A percentile compares a stretch with the other conserved stretches of the same genome.
Evolutionary conservation across 345 rosid species (phyloP).

Genomic region (Eucalyptus urophylla): DNA sequence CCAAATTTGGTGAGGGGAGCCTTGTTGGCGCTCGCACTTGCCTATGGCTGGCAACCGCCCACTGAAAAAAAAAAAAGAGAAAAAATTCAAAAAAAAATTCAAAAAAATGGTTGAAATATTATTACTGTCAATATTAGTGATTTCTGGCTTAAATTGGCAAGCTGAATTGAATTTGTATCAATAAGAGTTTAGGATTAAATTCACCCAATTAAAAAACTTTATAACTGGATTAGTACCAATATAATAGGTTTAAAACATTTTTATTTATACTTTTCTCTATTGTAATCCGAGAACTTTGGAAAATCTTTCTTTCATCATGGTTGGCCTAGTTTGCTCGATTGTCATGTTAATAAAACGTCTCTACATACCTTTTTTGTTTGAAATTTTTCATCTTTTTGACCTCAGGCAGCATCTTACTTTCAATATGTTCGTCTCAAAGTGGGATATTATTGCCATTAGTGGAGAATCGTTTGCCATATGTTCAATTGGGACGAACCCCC

Average conservation of each 20-base stretch:
- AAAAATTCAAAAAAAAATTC: too few species aligned
- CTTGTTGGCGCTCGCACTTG: background rate
- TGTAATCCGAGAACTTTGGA: background rate
- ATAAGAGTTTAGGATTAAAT: too few species aligned
- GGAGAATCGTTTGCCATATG: background rate
- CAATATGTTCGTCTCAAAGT: background rate
- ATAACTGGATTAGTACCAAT: too few species aligned
- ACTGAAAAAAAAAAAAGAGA: too few species aligned
- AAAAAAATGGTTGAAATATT: too few species aligned
- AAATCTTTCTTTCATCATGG: background rate
- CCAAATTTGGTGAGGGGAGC: background rate
- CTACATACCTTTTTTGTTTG: background rate
- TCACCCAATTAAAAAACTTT: accelerated
- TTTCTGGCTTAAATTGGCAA: accelerated
- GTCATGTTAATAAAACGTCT: background rate
- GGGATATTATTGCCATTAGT: background rate
- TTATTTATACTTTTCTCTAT: background rate
- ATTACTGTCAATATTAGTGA: too few species aligned
- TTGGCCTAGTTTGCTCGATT: background rate
- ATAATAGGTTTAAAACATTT: too few species aligned
- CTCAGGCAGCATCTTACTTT: background rate
- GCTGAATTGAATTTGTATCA: too few species aligned
- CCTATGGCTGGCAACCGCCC: background rate
- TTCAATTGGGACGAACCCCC: background rate
- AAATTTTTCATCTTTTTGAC: background rate